These are phyloP conservation scores for Oidiodendron maius DNA, from an alignment of 495 filamentous ascomycete species.

Conservation along the genomic window DNA sequence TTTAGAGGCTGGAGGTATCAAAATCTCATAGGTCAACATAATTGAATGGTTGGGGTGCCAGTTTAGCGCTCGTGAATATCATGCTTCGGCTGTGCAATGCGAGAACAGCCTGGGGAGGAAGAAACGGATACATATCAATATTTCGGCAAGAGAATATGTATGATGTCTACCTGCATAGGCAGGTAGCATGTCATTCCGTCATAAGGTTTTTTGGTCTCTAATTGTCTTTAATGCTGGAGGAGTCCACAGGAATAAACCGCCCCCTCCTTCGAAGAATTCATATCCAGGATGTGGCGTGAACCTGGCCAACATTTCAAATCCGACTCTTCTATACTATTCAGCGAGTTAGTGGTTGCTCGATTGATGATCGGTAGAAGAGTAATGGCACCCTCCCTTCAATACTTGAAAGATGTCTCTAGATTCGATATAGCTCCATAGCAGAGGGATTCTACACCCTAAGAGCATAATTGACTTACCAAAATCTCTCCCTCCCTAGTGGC, in stretches of 20 bases:
- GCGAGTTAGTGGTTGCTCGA: not conserved
- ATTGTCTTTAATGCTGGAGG: not conserved
- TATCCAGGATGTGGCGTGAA: not conserved
- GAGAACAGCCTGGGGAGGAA: too few species aligned
- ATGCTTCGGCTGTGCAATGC: too few species aligned
- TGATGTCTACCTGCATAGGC: not conserved
- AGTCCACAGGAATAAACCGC: not conserved
- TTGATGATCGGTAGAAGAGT: too few species aligned
- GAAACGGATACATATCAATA: too few species aligned
- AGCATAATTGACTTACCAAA: not conserved
- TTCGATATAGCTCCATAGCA: too few species aligned
- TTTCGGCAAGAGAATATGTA: too few species aligned
- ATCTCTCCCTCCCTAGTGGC: conserved; percentile 9
- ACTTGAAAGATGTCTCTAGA: too few species aligned
- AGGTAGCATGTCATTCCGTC: not conserved
- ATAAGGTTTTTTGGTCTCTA: not conserved
- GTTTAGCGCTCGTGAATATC: too few species aligned
- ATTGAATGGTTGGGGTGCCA: not conserved
- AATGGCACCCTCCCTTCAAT: too few species aligned
- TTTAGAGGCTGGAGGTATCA: not conserved
- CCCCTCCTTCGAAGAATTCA: not conserved
- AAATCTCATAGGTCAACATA: too few species aligned
- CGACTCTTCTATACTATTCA: not conserved
- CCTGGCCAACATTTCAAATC: not conserved
- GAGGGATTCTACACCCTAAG: too few species aligned